These are phyloP conservation scores for Cyclotella choctawhatcheeana DNA, from an alignment of 108 stramenopile species.

Conservation along the genomic window DNA sequence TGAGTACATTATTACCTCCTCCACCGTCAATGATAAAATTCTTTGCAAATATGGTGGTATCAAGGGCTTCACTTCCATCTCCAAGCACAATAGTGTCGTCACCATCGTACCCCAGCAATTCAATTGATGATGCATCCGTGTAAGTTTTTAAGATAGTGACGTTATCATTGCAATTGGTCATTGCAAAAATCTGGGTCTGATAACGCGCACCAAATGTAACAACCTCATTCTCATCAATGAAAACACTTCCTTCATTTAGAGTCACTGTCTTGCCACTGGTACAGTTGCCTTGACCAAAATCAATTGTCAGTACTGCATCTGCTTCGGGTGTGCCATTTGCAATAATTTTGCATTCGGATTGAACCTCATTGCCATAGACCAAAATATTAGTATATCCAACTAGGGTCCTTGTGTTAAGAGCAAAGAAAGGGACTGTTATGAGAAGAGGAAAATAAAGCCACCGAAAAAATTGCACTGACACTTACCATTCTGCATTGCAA, in stretches of 20 bases:
- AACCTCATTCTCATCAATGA: background rate
- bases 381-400: constrained; percentile 1
- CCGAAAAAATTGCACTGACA: background rate
- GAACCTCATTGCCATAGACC: constrained; percentile 4
- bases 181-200: background rate
- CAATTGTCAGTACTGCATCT: background rate
- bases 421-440: background rate
- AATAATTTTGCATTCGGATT: constrained; percentile 1
- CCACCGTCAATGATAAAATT: constrained; percentile 34
- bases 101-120: constrained; percentile 15
- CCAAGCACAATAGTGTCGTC: constrained; percentile 33
- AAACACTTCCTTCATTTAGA: background rate
- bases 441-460: background rate
- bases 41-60: constrained; percentile 1
- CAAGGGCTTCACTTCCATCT: background rate
- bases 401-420: background rate
- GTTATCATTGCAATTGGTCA: constrained; percentile 24
- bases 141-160: constrained; percentile 21
- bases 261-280: background rate
- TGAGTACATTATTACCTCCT: background rate
- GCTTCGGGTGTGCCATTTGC: background rate
- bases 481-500: constrained; percentile 3
- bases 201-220: constrained; percentile 3
- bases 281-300: background rate
- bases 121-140: constrained; percentile 1